Conservation (phyloP, 192 early-diverging fungal species). For the Podila minutissima region DNA sequence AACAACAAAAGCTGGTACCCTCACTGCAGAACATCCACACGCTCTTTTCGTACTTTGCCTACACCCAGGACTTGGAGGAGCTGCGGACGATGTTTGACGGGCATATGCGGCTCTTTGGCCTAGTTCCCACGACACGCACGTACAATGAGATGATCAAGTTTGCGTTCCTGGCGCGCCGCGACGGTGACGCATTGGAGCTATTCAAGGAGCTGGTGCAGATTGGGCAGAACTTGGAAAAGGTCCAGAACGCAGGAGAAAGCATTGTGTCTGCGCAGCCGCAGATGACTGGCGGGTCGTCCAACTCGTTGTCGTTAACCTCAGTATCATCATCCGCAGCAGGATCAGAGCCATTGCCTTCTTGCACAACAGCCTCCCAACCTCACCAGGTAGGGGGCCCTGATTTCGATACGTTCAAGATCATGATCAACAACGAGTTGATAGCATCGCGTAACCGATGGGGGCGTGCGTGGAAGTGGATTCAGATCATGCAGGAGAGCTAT, state of each 20-base stretch:
- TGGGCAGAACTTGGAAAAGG: slow-evolving; percentile 28
- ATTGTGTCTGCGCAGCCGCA: neutral
- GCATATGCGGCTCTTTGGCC: slow-evolving; percentile 44
- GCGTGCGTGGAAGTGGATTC: slow-evolving; percentile 40
- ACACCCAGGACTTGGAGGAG: slow-evolving; percentile 49
- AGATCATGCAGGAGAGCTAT: slow-evolving; percentile 38
- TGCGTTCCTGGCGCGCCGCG: slow-evolving; percentile 33
- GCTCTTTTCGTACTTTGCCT: slow-evolving; percentile 40
- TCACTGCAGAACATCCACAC: slow-evolving; percentile 38
- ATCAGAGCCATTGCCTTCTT: neutral
- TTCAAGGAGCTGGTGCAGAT: slow-evolving; percentile 42
- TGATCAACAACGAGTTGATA: slow-evolving; percentile 43
- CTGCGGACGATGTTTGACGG: slow-evolving; percentile 45
- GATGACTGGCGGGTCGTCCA: neutral
- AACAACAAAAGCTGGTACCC: slow-evolving; percentile 24
- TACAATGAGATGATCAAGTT: slow-evolving; percentile 53
- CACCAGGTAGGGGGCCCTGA: slow-evolving; percentile 24
- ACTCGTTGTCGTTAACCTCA: neutral
- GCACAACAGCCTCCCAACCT: neutral
- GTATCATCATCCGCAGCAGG: neutral
- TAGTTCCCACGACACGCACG: slow-evolving; percentile 28
- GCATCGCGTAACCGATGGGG: slow-evolving; percentile 30
- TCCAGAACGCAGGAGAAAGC: neutral
- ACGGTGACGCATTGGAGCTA: slow-evolving; percentile 26
- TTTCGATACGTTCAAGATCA: slow-evolving; percentile 33